phyloP scores from a whole-genome alignment of 2,329 filamentous ascomycete genomes.

The Didymella pinodella region DNA sequence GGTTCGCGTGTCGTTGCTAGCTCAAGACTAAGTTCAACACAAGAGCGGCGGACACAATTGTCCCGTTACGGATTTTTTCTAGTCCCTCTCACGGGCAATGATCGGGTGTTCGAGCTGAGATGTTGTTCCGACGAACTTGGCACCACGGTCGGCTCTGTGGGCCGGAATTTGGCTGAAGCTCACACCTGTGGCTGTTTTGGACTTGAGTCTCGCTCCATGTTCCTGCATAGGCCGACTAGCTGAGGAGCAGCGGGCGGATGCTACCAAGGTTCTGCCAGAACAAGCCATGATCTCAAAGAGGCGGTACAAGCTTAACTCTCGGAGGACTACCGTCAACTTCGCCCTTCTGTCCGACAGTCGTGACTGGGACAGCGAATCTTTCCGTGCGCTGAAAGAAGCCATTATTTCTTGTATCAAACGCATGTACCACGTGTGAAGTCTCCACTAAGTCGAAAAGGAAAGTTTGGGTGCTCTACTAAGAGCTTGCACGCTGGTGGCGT shows the following conservation, averaged over 20 bases:
- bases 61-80: neutral
- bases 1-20: constrained; percentile 4
- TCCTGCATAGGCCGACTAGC: constrained; percentile 14
- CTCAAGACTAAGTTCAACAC: constrained; percentile 3
- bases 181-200: constrained; percentile 10
- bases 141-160: neutral
- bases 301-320: constrained; percentile 4
- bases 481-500: constrained; percentile 1
- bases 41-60: neutral
- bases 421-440: constrained; percentile 11
- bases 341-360: constrained; percentile 1
- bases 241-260: constrained; percentile 8
- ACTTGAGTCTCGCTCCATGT: constrained; percentile 7
- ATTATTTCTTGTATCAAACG: constrained; percentile 14
- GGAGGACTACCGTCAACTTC: neutral
- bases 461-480: constrained; percentile 3
- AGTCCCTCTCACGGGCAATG: neutral
- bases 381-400: neutral
- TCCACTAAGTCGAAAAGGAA: constrained; percentile 3
- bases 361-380: constrained; percentile 6
- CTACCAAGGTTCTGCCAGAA: constrained; percentile 8
- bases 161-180: constrained; percentile 5
- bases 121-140: neutral
- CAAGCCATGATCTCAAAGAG: neutral
- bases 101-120: constrained; percentile 2